Percentiles rank a stretch among this genome's conserved stretches.
Conservation (phyloP, 2,329 filamentous ascomycete genomes). For the Penicillium sp. region DNA sequence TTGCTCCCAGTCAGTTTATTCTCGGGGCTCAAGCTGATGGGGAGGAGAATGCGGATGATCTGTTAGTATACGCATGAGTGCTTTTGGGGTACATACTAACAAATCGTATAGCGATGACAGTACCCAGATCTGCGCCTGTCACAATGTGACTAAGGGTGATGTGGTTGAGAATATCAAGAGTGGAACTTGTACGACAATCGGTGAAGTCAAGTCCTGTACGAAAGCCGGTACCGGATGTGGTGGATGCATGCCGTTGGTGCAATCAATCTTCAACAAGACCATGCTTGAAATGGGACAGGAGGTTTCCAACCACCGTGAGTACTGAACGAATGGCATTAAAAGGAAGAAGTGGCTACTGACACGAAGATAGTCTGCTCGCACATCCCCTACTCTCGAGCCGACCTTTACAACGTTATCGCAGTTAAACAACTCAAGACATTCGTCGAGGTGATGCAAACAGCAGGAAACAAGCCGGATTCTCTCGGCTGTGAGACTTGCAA, state of each 20-base stretch:
- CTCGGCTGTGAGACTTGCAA: slow-evolving; percentile 86
- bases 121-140: slow-evolving; percentile 87
- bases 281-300: slow-evolving; percentile 84
- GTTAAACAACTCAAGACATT: slow-evolving; percentile 76
- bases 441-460: slow-evolving; percentile 73
- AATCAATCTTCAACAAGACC: slow-evolving; percentile 85
- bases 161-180: slow-evolving; percentile 71
- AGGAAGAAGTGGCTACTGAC: not conserved
- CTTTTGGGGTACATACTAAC: slow-evolving; percentile 12
- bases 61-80: slow-evolving; percentile 44
- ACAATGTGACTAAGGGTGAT: slow-evolving; percentile 87
- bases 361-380: slow-evolving; percentile 67
- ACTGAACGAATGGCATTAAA: too few species aligned
- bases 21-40: slow-evolving; percentile 72
- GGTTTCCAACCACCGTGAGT: slow-evolving; percentile 70
- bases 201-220: slow-evolving; percentile 83
- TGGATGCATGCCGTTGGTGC: slow-evolving; percentile 84
- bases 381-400: slow-evolving; percentile 78
- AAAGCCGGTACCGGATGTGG: slow-evolving; percentile 91
- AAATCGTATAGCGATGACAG: slow-evolving; percentile 61
- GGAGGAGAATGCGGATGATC: slow-evolving; percentile 72
- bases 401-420: slow-evolving; percentile 86
- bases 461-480: slow-evolving; percentile 69
- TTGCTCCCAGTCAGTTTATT: slow-evolving; percentile 79
- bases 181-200: slow-evolving; percentile 76